Conservation (phyloP, 1,139 yeast genomes). For the Candida gigantensis region DNA sequence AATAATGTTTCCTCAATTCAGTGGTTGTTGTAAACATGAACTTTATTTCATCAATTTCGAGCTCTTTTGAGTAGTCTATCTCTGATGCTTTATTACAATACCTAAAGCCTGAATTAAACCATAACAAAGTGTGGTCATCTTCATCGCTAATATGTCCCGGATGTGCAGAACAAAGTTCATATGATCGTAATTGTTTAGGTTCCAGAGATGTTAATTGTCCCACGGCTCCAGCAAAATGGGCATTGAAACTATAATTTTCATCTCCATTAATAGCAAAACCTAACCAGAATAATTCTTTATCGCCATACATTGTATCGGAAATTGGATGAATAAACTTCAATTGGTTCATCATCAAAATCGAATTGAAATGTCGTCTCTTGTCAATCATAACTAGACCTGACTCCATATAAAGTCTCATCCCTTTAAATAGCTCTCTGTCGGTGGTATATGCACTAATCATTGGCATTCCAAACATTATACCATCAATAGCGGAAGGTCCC, state of each 20-base stretch:
- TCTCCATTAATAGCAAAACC: conserved; percentile 56
- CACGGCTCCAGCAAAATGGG: conserved; percentile 50
- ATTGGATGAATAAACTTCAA: conserved; percentile 43
- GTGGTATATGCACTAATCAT: conserved; percentile 34
- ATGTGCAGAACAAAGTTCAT: conserved; percentile 39
- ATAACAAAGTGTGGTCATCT: conserved; percentile 29
- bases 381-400: conserved; percentile 52
- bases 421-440: conserved; percentile 30
- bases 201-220: conserved; percentile 44
- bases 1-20: conserved; percentile 23
- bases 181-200: conserved; percentile 26
- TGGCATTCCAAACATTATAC: conserved; percentile 31
- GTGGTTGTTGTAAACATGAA: conserved; percentile 19
- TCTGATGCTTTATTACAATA: conserved; percentile 27
- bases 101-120: conserved; percentile 38
- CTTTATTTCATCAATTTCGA: conserved; percentile 19
- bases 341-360: conserved; percentile 44
- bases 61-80: conserved; percentile 28
- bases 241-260: conserved; percentile 51
- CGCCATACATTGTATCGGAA: conserved; percentile 52
- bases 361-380: conserved; percentile 41
- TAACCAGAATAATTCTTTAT: conserved; percentile 67
- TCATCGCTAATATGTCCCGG: conserved; percentile 40
- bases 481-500: conserved; percentile 43
- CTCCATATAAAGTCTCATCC: conserved; percentile 49